These are phyloP conservation scores for Vitis hybrid DNA, from an alignment of 177 flowering plant genomes.

Conservation along the genomic window DNA sequence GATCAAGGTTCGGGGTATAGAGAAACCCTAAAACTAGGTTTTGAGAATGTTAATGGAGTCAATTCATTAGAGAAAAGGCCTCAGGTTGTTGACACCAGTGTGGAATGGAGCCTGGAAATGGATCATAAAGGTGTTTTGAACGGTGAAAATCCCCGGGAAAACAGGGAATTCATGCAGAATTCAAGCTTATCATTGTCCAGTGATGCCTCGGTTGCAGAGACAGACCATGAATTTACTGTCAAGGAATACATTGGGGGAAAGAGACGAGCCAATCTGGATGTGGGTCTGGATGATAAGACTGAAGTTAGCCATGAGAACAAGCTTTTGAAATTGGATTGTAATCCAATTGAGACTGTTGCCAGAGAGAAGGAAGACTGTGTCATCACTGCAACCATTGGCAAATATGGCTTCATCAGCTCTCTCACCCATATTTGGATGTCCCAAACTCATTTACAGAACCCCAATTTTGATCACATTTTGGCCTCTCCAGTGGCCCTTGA, in stretches of 20 bases:
- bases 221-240: neutral
- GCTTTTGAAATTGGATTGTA: neutral
- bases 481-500: constrained; percentile 24
- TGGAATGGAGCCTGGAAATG: neutral
- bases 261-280: neutral
- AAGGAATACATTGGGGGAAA: neutral
- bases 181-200: neutral
- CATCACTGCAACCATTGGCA: constrained; percentile 37
- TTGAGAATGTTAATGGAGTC: neutral
- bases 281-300: too few species aligned
- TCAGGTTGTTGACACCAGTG: neutral
- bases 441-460: constrained; percentile 4
- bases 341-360: constrained; percentile 3
- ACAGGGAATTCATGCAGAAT: neutral
- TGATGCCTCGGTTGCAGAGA: neutral
- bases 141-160: neutral
- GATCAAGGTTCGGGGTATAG: neutral
- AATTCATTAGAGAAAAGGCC: neutral
- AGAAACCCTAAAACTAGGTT: constrained; percentile 1
- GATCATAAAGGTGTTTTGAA: too few species aligned
- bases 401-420: constrained; percentile 39
- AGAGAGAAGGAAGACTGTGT: constrained; percentile 19
- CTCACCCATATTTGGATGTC: constrained; percentile 24
- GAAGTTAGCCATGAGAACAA: too few species aligned
- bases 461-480: constrained; percentile 40